Conservation (phyloP, 2,329 filamentous ascomycete species). For the Colletotrichum acutatum region DNA sequence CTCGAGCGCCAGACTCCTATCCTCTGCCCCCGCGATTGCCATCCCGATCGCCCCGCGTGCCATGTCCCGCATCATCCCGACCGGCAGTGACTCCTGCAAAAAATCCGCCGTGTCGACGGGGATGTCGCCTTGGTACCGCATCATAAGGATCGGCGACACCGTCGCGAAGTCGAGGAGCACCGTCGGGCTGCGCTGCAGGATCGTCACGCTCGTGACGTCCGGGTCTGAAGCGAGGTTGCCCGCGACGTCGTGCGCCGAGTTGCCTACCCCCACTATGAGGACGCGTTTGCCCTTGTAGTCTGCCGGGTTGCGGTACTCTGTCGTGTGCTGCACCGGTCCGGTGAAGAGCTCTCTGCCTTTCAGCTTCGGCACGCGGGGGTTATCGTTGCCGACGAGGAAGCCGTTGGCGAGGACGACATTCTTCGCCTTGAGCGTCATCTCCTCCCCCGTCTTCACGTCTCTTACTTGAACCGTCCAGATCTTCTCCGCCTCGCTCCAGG, state of each 20-base stretch:
- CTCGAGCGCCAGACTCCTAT: conserved; percentile 54
- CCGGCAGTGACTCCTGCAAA: conserved; percentile 55
- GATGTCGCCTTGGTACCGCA: conserved; percentile 48
- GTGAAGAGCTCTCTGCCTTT: conserved; percentile 51
- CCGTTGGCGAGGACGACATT: conserved; percentile 60
- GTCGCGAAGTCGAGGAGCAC: conserved; percentile 57
- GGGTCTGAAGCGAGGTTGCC: conserved; percentile 57
- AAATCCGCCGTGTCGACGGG: conserved; percentile 62
- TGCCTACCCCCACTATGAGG: conserved; percentile 60
- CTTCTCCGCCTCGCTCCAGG: background rate
- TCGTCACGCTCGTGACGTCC: conserved; percentile 58
- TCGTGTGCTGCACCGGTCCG: conserved; percentile 56
- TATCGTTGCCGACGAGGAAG: conserved; percentile 45
- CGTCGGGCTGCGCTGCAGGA: conserved; percentile 63
- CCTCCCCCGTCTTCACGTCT: background rate
- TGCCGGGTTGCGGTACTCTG: conserved; percentile 50
- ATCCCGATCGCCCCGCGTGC: conserved; percentile 51
- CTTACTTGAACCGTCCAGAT: background rate
- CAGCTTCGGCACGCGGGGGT: conserved; percentile 51
- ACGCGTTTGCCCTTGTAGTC: conserved; percentile 50
- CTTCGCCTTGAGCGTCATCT: conserved; percentile 45
- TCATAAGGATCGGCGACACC: conserved; percentile 52
- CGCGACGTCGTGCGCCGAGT: conserved; percentile 61
- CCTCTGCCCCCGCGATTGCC: conserved; percentile 51
- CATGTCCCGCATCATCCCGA: conserved; percentile 57